Conservation (phyloP, 192 early-diverging fungal species). For the Dimargaris xerosporica region DNA sequence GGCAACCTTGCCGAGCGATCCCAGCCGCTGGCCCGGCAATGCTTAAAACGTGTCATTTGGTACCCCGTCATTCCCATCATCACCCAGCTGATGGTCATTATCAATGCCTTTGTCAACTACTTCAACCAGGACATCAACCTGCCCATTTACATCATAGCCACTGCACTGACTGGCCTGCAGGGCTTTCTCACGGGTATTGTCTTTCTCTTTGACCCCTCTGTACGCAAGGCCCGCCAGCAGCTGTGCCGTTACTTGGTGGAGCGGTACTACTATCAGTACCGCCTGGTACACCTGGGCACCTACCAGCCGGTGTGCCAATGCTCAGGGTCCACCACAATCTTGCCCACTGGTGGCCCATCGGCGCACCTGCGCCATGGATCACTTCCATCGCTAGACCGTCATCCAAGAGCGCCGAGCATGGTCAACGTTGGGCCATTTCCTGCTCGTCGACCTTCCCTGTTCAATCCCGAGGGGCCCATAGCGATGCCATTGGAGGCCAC, state of each 20-base stretch:
- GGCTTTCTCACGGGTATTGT: slow-evolving; percentile 11
- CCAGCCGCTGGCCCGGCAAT: background rate
- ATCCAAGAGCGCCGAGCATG: too few species aligned
- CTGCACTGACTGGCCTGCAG: slow-evolving; percentile 5
- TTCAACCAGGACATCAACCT: slow-evolving; percentile 1
- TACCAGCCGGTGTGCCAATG: too few species aligned
- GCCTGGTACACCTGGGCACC: background rate
- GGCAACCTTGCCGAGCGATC: slow-evolving; percentile 8
- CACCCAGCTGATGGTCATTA: slow-evolving; percentile 6
- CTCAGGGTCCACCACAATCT: too few species aligned
- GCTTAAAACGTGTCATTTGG: slow-evolving; percentile 11
- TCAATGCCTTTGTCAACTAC: slow-evolving; percentile 10
- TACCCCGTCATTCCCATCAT: slow-evolving; percentile 11
- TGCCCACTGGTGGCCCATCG: too few species aligned
- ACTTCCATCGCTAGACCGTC: too few species aligned
- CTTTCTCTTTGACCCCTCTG: slow-evolving; percentile 11
- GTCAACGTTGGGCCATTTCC: too few species aligned
- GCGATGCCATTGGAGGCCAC: too few species aligned
- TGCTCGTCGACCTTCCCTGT: too few species aligned
- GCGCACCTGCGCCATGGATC: too few species aligned
- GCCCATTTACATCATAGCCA: slow-evolving; percentile 7
- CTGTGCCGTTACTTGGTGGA: background rate
- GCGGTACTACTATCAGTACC: slow-evolving; percentile 10
- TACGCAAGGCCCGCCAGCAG: background rate
- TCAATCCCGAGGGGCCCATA: too few species aligned